Evolutionary conservation across 352 stramenopile species (phyloP).

Genomic region (Globisporangium nodosum): DNA sequence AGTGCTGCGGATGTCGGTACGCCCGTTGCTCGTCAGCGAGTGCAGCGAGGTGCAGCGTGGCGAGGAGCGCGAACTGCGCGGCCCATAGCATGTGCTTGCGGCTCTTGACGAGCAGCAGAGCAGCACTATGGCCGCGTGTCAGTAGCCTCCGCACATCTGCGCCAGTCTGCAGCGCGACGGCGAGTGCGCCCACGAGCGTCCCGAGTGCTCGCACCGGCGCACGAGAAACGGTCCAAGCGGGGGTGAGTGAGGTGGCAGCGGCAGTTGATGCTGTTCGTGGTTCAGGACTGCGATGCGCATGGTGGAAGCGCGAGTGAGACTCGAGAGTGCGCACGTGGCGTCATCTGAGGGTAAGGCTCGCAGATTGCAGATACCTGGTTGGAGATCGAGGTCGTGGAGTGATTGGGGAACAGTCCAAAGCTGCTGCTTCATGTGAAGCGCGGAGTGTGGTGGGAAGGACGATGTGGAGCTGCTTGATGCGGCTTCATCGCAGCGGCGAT

Average conservation of each 20-base stretch:
- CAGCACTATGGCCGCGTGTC: neutral
- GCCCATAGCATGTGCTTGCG: neutral
- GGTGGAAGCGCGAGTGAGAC: no score
- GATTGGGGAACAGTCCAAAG: no score
- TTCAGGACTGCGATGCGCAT: neutral
- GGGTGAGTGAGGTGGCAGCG: no score
- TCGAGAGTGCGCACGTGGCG: no score
- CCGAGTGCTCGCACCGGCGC: neutral
- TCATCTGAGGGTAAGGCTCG: no score
- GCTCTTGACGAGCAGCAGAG: neutral
- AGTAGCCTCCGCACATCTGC: neutral
- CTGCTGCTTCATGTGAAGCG: no score
- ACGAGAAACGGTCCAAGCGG: neutral
- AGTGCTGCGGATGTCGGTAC: neutral
- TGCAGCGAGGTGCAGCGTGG: neutral
- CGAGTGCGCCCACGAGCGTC: neutral
- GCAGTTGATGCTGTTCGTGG: no score
- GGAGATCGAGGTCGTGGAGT: no score
- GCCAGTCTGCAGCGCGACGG: neutral
- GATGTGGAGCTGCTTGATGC: no score
- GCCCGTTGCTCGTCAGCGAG: neutral
- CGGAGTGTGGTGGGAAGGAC: no score
- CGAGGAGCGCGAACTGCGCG: neutral
- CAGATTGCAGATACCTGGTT: no score
- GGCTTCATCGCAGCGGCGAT: no score